phyloP scores from a whole-genome alignment of 345 rosid species.

The Microcos paniculata region DNA sequence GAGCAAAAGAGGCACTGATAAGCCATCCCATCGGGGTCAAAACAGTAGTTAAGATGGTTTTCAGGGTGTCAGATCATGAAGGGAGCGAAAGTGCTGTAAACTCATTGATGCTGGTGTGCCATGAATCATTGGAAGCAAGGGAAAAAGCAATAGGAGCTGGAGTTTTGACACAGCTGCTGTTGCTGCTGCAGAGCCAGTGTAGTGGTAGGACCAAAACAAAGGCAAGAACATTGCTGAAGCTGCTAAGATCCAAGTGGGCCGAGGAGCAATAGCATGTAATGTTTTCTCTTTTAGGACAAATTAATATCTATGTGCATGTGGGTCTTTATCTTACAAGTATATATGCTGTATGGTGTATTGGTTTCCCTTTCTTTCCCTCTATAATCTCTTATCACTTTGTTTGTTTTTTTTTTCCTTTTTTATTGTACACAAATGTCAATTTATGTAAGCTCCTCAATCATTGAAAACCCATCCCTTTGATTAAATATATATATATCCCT shows the following conservation, averaged over 20 bases:
- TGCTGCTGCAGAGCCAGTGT: conserved; percentile 67
- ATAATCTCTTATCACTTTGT: neutral
- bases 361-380: neutral
- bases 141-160: conserved; percentile 49
- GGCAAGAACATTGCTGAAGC: conserved; percentile 50
- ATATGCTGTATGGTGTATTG: conserved; percentile 5
- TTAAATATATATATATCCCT: no score
- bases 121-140: conserved; percentile 41
- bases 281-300: neutral
- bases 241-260: conserved; percentile 46
- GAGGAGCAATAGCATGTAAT: conserved; percentile 20
- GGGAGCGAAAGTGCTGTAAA: conserved; percentile 55
- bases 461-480: neutral
- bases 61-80: conserved; percentile 59
- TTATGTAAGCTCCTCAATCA: neutral
- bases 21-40: conserved; percentile 33
- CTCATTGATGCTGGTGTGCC: conserved; percentile 42
- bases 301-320: neutral
- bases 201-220: conserved; percentile 45
- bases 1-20: conserved; percentile 36
- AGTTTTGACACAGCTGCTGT: conserved; percentile 45
- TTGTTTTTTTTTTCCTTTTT: no score
- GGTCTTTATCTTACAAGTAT: neutral
- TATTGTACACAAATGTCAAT: conserved; percentile 21
- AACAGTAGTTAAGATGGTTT: conserved; percentile 52